Percentiles rank a stretch among this genome's conserved stretches.
These are phyloP conservation scores for Xylaria sp. DNA, from an alignment of 2,329 filamentous ascomycete genomes.

Conservation along the genomic window DNA sequence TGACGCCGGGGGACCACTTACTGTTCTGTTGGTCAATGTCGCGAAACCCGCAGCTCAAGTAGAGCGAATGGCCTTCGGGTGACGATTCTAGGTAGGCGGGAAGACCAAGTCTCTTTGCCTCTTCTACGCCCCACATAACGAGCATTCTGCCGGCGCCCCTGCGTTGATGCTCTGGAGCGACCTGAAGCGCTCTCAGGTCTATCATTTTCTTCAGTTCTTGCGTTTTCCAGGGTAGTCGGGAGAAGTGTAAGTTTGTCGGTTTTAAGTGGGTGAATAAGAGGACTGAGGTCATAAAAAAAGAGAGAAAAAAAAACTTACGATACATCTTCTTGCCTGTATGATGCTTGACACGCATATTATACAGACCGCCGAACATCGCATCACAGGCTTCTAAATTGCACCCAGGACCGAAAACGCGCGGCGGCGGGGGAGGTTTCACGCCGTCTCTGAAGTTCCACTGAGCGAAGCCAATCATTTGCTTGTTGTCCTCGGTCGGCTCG, in stretches of 20 bases:
- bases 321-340: conserved; percentile 43
- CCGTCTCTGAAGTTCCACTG: conserved; percentile 47
- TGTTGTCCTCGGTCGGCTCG: conserved; percentile 35
- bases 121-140: conserved; percentile 52
- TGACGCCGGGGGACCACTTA: conserved; percentile 4
- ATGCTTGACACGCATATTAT: conserved; percentile 34
- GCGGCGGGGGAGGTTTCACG: conserved; percentile 27
- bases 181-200: conserved; percentile 53
- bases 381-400: conserved; percentile 50
- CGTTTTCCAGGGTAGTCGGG: neutral
- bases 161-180: conserved; percentile 54
- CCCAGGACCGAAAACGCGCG: conserved; percentile 42
- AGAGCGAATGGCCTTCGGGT: conserved; percentile 50
- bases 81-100: conserved; percentile 54
- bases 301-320: conserved; percentile 42
- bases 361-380: conserved; percentile 45
- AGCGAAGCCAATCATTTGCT: conserved; percentile 49
- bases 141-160: conserved; percentile 55
- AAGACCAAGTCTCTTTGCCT: conserved; percentile 50
- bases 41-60: conserved; percentile 54
- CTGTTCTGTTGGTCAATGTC: conserved; percentile 47
- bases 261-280: neutral
- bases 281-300: neutral
- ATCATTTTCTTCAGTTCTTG: conserved; percentile 33
- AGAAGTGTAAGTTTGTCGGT: neutral